Conservation (phyloP, 2,329 filamentous ascomycete species). For the Pseudocercospora fijiensis region DNA sequence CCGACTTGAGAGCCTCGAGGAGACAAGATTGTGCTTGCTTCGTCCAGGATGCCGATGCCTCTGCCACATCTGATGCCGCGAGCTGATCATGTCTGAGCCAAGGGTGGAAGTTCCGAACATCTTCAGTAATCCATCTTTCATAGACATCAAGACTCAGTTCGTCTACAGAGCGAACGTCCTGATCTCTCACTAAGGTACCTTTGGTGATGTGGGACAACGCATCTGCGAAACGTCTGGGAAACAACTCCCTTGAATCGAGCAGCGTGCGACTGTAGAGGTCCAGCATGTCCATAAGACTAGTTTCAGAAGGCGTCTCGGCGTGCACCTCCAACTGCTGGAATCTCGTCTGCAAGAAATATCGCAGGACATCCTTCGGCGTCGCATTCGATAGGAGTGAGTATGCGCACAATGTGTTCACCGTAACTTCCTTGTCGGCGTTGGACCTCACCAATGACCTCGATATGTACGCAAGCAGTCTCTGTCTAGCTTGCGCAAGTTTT, state of each 20-base stretch:
- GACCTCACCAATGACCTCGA: conserved; percentile 52
- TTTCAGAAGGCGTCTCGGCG: conserved; percentile 54
- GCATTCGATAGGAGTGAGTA: conserved; percentile 80
- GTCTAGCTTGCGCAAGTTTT: conserved; percentile 61
- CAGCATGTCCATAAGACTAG: conserved; percentile 63
- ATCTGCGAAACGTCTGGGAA: conserved; percentile 70
- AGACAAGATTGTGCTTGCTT: conserved; percentile 52
- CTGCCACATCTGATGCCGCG: conserved; percentile 41
- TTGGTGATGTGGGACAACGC: conserved; percentile 68
- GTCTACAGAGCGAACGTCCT: conserved; percentile 63
- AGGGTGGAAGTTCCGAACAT: conserved; percentile 80
- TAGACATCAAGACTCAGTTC: conserved; percentile 75
- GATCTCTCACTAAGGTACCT: conserved; percentile 69
- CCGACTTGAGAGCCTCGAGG: conserved; percentile 25
- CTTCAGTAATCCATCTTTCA: conserved; percentile 75
- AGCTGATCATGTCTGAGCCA: conserved; percentile 80
- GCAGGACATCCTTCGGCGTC: conserved; percentile 73
- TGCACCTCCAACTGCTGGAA: conserved; percentile 65
- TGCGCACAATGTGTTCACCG: conserved; percentile 74
- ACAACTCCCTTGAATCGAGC: conserved; percentile 71
- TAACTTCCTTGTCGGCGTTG: conserved; percentile 40
- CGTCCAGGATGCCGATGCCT: conserved; percentile 64
- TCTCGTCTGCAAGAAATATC: conserved; percentile 74
- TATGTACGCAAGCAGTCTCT: conserved; percentile 63
- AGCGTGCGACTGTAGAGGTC: conserved; percentile 74